Percentiles rank a stretch among this genome's conserved stretches.
These are phyloP conservation scores for Nicotiana tabacum DNA, from an alignment of 257 asterid genomes.

Conservation along the genomic window DNA sequence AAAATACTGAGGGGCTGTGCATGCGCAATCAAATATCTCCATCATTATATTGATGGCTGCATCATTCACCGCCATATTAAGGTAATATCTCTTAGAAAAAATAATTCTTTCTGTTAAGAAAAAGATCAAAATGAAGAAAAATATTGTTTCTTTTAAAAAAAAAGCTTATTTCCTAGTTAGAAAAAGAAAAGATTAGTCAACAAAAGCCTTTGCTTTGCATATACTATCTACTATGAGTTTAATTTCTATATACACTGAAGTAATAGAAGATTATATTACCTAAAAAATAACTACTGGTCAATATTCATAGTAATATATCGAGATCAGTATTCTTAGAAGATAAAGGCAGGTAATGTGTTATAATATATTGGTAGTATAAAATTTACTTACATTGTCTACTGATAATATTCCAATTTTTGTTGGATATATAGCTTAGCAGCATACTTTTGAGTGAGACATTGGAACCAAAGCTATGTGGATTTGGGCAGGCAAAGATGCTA, in stretches of 20 bases:
- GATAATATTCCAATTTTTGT: neutral
- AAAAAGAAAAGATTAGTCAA: too few species aligned
- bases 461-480: constrained; percentile 71
- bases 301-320: too few species aligned
- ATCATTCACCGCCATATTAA: constrained; percentile 77
- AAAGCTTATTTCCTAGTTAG: neutral
- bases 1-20: constrained; percentile 66
- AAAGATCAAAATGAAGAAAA: neutral
- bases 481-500: constrained; percentile 63
- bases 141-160: neutral
- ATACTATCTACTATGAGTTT: too few species aligned
- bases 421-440: constrained; percentile 46
- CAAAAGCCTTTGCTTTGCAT: too few species aligned
- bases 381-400: neutral
- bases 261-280: too few species aligned
- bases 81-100: constrained; percentile 24
- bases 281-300: too few species aligned
- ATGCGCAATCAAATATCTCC: constrained; percentile 65
- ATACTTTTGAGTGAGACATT: constrained; percentile 57
- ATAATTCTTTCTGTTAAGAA: neutral
- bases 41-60: constrained; percentile 57
- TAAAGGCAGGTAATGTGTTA: too few species aligned
- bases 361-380: too few species aligned
- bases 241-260: too few species aligned
- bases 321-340: too few species aligned